Conservation (phyloP, 495 filamentous ascomycete species). For the Elasticomyces elasticus region DNA sequence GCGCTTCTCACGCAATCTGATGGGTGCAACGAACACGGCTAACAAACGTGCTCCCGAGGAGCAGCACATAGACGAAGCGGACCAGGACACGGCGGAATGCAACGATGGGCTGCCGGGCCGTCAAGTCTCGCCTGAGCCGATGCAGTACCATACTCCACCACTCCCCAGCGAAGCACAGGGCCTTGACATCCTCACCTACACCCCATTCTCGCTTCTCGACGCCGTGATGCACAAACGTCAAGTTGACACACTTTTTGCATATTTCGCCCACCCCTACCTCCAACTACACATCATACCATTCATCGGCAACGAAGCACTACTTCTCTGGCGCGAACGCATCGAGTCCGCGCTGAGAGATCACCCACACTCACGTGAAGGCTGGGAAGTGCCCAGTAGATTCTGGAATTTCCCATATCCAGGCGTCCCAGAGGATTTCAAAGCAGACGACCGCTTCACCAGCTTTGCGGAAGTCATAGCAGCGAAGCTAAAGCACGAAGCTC, state of each 20-base stretch:
- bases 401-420: not conserved
- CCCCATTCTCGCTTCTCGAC: not conserved
- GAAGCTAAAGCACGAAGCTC: not conserved
- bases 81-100: too few species aligned
- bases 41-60: too few species aligned
- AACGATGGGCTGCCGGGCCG: too few species aligned
- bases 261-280: not conserved
- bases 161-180: not conserved
- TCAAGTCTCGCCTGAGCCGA: too few species aligned
- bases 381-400: not conserved
- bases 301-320: constrained; percentile 3
- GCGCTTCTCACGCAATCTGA: too few species aligned
- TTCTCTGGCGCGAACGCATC: not conserved
- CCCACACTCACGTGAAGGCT: not conserved
- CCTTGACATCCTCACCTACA: not conserved
- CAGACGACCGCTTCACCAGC: not conserved
- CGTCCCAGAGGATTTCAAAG: not conserved
- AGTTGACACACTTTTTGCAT: not conserved
- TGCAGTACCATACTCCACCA: not conserved
- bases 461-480: not conserved
- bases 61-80: too few species aligned
- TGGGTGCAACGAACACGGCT: too few species aligned
- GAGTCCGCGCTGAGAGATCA: not conserved
- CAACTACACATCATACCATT: constrained; percentile 8
- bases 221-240: not conserved